Evolutionary conservation across 768 basidiomycete genomes (phyloP).

Genomic region (Goffeauzyma gilvescens): DNA sequence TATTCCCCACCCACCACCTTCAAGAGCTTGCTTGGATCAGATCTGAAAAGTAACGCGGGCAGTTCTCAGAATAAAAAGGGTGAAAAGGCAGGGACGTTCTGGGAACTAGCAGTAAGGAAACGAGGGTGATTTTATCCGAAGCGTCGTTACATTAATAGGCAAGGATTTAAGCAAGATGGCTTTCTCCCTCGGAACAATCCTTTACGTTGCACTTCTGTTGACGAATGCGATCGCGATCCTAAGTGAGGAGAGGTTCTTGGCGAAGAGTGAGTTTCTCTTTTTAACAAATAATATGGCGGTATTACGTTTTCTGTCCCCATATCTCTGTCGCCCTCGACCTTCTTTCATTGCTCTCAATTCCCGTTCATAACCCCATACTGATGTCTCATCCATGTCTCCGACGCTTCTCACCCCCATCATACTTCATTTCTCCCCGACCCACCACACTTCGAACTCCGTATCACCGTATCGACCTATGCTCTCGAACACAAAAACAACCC

Average conservation of each 20-base stretch:
- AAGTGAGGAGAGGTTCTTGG: slow-evolving; percentile 88
- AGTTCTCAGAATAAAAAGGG: too few species aligned
- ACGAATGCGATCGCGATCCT: slow-evolving; percentile 89
- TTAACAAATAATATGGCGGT: too few species aligned
- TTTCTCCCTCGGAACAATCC: slow-evolving; percentile 36
- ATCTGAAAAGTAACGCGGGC: too few species aligned
- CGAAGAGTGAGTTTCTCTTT: slow-evolving; percentile 50
- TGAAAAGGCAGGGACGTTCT: too few species aligned
- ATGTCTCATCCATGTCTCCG: background rate
- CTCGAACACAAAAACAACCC: slow-evolving; percentile 6
- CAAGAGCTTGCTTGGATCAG: too few species aligned
- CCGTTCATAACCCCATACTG: background rate
- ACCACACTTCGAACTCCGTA: slow-evolving; percentile 3
- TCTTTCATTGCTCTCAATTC: slow-evolving; percentile 2
- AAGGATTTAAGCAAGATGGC: too few species aligned
- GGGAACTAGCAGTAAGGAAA: too few species aligned
- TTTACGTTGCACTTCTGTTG: slow-evolving; percentile 71
- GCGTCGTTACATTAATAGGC: too few species aligned
- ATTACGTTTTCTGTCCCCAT: too few species aligned
- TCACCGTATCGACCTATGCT: slow-evolving; percentile 9
- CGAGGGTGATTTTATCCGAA: too few species aligned
- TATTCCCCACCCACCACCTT: too few species aligned
- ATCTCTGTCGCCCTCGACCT: slow-evolving; percentile 1
- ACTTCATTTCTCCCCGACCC: background rate
- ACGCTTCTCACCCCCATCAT: background rate